Percentiles rank a stretch among this genome's conserved stretches.
These are phyloP conservation scores for Neurospora tetraspora DNA, from an alignment of 495 filamentous ascomycete species.

Conservation along the genomic window DNA sequence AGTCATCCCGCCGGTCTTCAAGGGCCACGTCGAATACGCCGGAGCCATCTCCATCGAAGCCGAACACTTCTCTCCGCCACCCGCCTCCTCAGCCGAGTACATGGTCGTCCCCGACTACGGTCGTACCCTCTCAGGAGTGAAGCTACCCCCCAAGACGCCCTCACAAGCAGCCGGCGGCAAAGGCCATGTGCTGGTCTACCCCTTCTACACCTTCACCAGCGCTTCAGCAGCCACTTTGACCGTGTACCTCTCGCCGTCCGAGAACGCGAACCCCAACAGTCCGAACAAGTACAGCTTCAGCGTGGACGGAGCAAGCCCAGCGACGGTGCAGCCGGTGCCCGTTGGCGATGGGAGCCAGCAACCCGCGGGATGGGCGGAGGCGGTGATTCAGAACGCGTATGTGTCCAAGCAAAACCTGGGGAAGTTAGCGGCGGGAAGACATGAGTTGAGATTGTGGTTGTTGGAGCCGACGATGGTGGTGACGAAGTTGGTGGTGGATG, in stretches of 20 bases:
- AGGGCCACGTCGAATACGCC: slow-evolving; percentile 47
- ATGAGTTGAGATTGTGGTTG: slow-evolving; percentile 43
- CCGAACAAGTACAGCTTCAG: slow-evolving; percentile 45
- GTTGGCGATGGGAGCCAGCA: slow-evolving; percentile 27
- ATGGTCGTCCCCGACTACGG: slow-evolving; percentile 36
- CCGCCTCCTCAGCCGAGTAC: slow-evolving; percentile 26
- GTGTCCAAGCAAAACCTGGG: slow-evolving; percentile 35
- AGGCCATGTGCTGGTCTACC: slow-evolving; percentile 44
- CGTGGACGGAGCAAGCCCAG: slow-evolving; percentile 34
- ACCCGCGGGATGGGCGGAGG: slow-evolving; percentile 42
- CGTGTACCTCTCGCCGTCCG: slow-evolving; percentile 42
- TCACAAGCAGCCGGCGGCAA: slow-evolving; percentile 23
- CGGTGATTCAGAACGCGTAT: slow-evolving; percentile 44
- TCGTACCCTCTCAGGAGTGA: slow-evolving; percentile 44
- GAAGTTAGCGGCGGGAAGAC: slow-evolving; percentile 27
- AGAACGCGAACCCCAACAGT: slow-evolving; percentile 40
- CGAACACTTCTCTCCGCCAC: slow-evolving; percentile 34
- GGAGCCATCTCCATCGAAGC: slow-evolving; percentile 45
- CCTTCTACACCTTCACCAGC: slow-evolving; percentile 45
- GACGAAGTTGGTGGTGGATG: slow-evolving; percentile 50
- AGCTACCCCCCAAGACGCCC: slow-evolving; percentile 36
- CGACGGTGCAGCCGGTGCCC: slow-evolving; percentile 39
- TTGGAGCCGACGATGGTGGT: slow-evolving; percentile 49
- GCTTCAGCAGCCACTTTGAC: slow-evolving; percentile 37
- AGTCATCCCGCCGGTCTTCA: slow-evolving; percentile 37